Percentiles rank a stretch among this genome's conserved stretches.
Evolutionary conservation across 371 early-diverging fungal genomes (phyloP).

Genomic region (Mucor sp.): DNA sequence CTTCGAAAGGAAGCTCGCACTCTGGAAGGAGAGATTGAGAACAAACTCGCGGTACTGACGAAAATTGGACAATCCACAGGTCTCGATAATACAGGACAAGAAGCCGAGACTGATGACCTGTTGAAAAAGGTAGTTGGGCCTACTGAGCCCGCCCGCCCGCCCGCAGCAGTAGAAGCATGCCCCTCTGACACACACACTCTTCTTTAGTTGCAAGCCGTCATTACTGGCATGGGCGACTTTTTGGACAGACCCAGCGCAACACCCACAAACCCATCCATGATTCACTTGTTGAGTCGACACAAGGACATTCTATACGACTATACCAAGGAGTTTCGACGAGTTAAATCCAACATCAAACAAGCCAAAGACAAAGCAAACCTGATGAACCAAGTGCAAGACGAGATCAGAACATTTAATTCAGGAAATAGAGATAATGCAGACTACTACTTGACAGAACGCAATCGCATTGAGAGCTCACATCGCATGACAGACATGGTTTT

Average conservation of each 20-base stretch:
- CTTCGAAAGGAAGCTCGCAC: conserved; percentile 68
- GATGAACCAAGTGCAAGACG: conserved; percentile 61
- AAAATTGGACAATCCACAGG: conserved; percentile 41
- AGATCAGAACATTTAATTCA: conserved; percentile 53
- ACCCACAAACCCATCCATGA: conserved; percentile 66
- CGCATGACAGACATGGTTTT: conserved; percentile 69
- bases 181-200: no score
- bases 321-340: conserved; percentile 66
- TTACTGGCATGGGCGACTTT: conserved; percentile 57
- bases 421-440: conserved; percentile 46
- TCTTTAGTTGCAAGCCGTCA: conserved; percentile 56
- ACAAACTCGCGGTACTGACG: conserved; percentile 48
- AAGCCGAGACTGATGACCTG: conserved; percentile 61
- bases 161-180: no score
- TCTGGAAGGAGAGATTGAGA: conserved; percentile 70
- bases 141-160: no score
- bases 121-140: conserved; percentile 57
- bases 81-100: conserved; percentile 41
- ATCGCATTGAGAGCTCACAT: conserved; percentile 61
- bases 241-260: conserved; percentile 53
- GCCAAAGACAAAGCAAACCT: conserved; percentile 66
- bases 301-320: conserved; percentile 73
- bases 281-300: conserved; percentile 72
- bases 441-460: conserved; percentile 63
- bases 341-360: conserved; percentile 57